Conservation (phyloP, 345 rosid species). For the Rubroshorea leprosula region DNA sequence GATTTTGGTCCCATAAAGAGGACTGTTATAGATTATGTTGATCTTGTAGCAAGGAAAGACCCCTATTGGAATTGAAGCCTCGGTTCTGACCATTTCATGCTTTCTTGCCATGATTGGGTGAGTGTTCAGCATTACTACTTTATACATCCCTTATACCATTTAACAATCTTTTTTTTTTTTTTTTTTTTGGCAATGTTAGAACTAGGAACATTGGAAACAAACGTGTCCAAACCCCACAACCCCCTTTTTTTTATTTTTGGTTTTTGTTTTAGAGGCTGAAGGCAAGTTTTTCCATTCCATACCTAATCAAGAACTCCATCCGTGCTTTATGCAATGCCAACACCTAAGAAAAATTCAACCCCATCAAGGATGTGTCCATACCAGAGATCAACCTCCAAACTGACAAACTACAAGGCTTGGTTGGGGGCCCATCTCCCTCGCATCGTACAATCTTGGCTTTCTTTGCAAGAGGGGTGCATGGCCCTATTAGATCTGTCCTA, state of each 20-base stretch:
- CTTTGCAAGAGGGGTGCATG: constrained; percentile 95
- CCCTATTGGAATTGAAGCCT: constrained; percentile 82
- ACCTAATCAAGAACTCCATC: constrained; percentile 54
- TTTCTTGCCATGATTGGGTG: constrained; percentile 94
- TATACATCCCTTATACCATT: too few relatives aligned
- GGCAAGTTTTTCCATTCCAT: constrained; percentile 56
- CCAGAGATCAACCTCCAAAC: constrained; percentile 80
- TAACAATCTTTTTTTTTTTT: too few relatives aligned
- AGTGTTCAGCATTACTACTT: constrained; percentile 9
- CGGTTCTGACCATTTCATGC: constrained; percentile 83
- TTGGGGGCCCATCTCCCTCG: constrained; percentile 78
- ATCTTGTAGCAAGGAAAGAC: constrained; percentile 46
- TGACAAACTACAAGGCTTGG: constrained; percentile 36
- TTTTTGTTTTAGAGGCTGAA: constrained; percentile 44
- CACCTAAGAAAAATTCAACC: constrained; percentile 80
- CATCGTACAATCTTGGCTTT: constrained; percentile 70
- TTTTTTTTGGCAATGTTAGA: not conserved
- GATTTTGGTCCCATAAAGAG: constrained; percentile 61
- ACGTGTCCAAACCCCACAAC: too few relatives aligned
- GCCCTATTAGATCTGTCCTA: constrained; percentile 75
- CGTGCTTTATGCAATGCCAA: constrained; percentile 85
- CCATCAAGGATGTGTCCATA: constrained; percentile 68
- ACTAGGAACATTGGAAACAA: too few relatives aligned
- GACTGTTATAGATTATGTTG: constrained; percentile 59
- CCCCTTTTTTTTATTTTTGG: not conserved